Conservation (phyloP, 129 eudicot genomes). For the Lonicera japonica region DNA sequence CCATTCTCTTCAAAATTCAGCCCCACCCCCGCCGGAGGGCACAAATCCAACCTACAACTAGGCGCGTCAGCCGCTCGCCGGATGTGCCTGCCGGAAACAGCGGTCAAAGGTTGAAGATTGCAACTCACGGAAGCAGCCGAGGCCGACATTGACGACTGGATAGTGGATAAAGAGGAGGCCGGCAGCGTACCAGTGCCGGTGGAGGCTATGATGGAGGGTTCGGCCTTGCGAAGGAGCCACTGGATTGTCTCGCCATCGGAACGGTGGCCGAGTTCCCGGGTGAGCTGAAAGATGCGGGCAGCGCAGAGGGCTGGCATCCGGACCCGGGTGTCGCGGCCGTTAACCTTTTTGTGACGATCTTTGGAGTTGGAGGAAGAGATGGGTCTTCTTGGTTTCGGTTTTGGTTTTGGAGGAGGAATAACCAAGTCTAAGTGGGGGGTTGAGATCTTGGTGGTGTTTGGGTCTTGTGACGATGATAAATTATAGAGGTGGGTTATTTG, state of each 20-base stretch:
- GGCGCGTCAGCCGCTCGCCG: constrained; percentile 8
- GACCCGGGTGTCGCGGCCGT: constrained; percentile 44
- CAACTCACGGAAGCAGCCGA: constrained; percentile 1
- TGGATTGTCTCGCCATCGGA: constrained; percentile 45
- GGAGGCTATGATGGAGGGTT: constrained; percentile 33
- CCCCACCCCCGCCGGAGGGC: constrained; percentile 16
- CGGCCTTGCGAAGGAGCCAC: constrained; percentile 43
- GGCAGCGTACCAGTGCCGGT: constrained; percentile 31
- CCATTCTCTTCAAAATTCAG: constrained; percentile 6
- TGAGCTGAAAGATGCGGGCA: constrained; percentile 44
- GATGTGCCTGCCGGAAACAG: neutral
- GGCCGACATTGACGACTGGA: neutral
- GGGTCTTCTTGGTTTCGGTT: neutral
- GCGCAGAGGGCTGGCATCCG: constrained; percentile 45
- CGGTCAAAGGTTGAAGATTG: neutral
- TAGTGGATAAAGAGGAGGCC: constrained; percentile 1
- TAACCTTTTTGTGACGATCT: constrained; percentile 41
- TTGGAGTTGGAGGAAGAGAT: constrained; percentile 10
- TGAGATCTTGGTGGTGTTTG: neutral
- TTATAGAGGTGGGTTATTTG: neutral
- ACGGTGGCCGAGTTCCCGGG: constrained; percentile 37
- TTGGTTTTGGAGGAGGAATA: neutral
- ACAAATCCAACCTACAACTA: constrained; percentile 24
- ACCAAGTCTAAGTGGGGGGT: neutral
- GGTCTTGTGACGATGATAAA: neutral